Evolutionary conservation across 2,329 filamentous ascomycete species (phyloP), one percentile per base, ranked within the genome.

Genomic region (Akanthomyces lecanii): DNA sequence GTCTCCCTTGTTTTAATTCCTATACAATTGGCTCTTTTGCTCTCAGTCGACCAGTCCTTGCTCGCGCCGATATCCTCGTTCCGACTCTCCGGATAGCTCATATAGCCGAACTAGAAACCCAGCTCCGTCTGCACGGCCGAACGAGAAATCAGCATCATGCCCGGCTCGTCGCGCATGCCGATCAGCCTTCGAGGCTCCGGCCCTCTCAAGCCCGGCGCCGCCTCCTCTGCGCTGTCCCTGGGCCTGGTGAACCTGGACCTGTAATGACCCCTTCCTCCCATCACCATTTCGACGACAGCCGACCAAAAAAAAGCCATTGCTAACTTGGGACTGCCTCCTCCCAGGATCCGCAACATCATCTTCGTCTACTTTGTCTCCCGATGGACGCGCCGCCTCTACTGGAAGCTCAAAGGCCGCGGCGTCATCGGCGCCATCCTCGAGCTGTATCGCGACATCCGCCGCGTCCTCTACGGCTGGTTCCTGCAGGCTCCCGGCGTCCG

Each of bases 361-460:
- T 96, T 98, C 76, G 82, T 93, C 72, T 84, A 96, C 69, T 97
- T 98, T 78, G 75, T 97, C 65, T 80, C 96, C 54, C 89, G 93
- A 73, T 90, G 92, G 82, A 85, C 89, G 38, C 90, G 92, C 67
- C 90, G 89, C 71, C 84, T 85, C 33, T 89, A 91, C 74, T 89
- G 92, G 79, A 91, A 95, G 72, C 83, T 98, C 68, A 91, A 90
- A 71, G 95, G 95, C 68, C 92, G 95, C 73, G 95, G 95, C 67
- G 75, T 95, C 70, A 77, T 96, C 72, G 94, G 94, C 66, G 90
- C 91, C 64, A 71, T 92, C 65, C 80, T 85, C 71, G 88, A 94
- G 75, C 77, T 90, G 66, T 97, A 95, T 79, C 79, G 81, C 66
- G 83, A 87, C 66, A 72, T 89, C 66, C 89, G 89, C 66, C 86